These are phyloP conservation scores for Phylloporus sp. DNA, from an alignment of 768 basidiomycete genomes.

Conservation along the genomic window DNA sequence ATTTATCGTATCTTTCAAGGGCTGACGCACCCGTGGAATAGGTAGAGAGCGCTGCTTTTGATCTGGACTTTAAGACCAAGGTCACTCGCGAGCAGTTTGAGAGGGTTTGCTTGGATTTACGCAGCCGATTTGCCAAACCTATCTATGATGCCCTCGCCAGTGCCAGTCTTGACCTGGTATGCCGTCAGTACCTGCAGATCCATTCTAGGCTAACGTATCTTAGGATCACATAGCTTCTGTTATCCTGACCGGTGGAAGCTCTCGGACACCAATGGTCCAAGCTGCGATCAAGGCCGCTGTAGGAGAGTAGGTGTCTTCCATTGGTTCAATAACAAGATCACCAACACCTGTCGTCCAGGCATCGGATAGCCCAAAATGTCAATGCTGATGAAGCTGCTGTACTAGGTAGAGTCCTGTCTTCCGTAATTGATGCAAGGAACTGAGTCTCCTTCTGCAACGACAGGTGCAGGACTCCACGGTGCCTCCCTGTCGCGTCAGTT, in stretches of 20 bases:
- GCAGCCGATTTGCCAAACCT: constrained; percentile 58
- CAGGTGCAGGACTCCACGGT: constrained; percentile 84
- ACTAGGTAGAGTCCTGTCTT: constrained; percentile 45
- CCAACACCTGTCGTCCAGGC: constrained; percentile 33
- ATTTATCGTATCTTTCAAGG: background rate
- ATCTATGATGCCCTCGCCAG: constrained; percentile 66
- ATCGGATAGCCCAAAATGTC: constrained; percentile 89
- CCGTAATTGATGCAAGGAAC: background rate
- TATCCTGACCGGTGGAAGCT: constrained; percentile 88
- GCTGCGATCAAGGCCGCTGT: constrained; percentile 70
- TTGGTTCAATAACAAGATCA: background rate
- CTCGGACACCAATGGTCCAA: constrained; percentile 90
- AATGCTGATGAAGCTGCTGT: constrained; percentile 97
- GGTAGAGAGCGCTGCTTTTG: constrained; percentile 86
- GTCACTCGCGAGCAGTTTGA: constrained; percentile 80
- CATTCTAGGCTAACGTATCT: background rate
- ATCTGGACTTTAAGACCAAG: constrained; percentile 84
- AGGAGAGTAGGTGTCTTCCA: constrained; percentile 55
- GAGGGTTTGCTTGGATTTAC: constrained; percentile 60
- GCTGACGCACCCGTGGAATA: constrained; percentile 25
- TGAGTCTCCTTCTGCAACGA: background rate
- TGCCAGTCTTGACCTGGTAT: constrained; percentile 64
- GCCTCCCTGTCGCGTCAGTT: constrained; percentile 85
- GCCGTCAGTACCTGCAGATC: constrained; percentile 13
- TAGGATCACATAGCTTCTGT: constrained; percentile 80